These are phyloP conservation scores for Penicillium salamii DNA, from an alignment of 495 filamentous ascomycete species.

Conservation along the genomic window DNA sequence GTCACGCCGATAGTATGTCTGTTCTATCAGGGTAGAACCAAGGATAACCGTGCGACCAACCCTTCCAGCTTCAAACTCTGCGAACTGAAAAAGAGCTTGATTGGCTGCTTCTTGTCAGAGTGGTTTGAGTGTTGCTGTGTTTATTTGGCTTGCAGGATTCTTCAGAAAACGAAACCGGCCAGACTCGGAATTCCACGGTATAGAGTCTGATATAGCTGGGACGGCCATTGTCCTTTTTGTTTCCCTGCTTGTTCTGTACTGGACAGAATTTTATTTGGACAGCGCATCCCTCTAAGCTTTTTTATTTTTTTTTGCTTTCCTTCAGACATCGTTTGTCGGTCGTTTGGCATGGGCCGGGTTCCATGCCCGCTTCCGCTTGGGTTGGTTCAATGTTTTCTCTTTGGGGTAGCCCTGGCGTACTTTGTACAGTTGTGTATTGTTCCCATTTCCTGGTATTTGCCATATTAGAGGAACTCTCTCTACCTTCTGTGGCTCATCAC, in stretches of 20 bases:
- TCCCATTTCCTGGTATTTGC: conserved; percentile 5
- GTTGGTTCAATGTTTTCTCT: conserved; percentile 3
- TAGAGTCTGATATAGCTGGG: background rate
- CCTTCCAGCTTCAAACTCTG: conserved; percentile 3
- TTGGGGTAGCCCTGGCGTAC: background rate
- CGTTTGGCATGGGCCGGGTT: conserved; percentile 23
- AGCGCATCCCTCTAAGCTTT: conserved; percentile 6
- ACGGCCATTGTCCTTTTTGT: conserved; percentile 4
- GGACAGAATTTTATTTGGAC: conserved; percentile 11
- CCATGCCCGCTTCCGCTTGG: conserved; percentile 14
- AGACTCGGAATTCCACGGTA: conserved; percentile 12
- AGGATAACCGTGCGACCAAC: conserved; percentile 18
- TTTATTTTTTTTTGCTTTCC: conserved; percentile 4
- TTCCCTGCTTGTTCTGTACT: background rate
- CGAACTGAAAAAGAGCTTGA: conserved; percentile 3
- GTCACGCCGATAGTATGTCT: background rate
- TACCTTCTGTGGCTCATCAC: conserved; percentile 21
- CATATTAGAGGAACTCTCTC: conserved; percentile 14
- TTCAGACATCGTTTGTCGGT: conserved; percentile 12
- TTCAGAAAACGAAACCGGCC: conserved; percentile 5
- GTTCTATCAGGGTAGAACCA: conserved; percentile 17
- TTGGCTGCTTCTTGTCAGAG: conserved; percentile 14
- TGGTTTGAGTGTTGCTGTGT: background rate
- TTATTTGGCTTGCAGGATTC: conserved; percentile 6
- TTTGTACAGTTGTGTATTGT: background rate